These are phyloP conservation scores for Fusarium anguioides DNA, from an alignment of 2,329 filamentous ascomycete species.

Conservation along the genomic window DNA sequence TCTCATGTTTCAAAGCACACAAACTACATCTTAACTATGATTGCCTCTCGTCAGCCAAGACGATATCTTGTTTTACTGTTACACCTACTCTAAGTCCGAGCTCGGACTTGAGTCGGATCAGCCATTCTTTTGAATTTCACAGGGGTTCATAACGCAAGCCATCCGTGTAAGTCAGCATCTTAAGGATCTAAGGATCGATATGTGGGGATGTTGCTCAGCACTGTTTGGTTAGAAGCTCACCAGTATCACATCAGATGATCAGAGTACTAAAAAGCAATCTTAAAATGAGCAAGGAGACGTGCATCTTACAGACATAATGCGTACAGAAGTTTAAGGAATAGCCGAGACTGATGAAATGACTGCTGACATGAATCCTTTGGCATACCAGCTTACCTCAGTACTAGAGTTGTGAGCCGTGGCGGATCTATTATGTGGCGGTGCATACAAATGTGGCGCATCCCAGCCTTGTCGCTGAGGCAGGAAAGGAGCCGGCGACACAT, in stretches of 20 bases:
- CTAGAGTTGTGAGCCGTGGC: conserved; percentile 14
- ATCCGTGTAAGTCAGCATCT: conserved; percentile 1
- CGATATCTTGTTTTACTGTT: background rate
- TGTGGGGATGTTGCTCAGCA: background rate
- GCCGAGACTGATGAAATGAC: background rate
- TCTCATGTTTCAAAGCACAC: conserved; percentile 18
- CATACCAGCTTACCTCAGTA: no score
- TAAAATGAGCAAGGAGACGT: background rate
- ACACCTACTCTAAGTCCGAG: background rate
- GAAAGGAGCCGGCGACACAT: conserved; percentile 39
- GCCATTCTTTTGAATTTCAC: background rate
- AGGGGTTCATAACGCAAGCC: background rate
- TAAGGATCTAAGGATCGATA: background rate
- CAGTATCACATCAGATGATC: background rate
- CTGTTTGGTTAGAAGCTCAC: background rate
- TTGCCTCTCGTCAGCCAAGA: conserved; percentile 15
- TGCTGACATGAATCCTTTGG: background rate
- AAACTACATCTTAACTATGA: conserved; percentile 1
- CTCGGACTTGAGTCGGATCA: background rate
- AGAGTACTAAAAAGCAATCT: background rate
- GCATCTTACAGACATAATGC: background rate
- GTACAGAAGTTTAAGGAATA: background rate
- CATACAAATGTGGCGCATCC: conserved; percentile 20
- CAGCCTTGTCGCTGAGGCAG: conserved; percentile 46
- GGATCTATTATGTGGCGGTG: conserved; percentile 16